These are phyloP conservation scores for Pythium folliculosum DNA, from an alignment of 352 stramenopile genomes.

Conservation along the genomic window DNA sequence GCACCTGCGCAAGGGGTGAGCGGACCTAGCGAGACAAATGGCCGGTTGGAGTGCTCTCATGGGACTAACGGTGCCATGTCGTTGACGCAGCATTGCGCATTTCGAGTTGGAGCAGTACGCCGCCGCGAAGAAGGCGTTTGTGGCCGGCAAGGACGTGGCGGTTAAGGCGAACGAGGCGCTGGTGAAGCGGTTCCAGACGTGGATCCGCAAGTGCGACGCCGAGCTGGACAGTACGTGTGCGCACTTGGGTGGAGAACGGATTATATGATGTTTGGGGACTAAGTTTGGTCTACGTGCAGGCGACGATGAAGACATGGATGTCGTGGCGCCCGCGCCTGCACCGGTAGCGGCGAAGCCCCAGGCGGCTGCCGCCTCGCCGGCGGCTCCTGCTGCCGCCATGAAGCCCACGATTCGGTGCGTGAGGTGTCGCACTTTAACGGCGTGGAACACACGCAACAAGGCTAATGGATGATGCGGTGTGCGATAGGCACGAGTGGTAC, in stretches of 20 bases:
- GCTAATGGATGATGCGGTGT: too few species aligned
- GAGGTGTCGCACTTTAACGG: background rate
- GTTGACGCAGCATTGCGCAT: conserved; percentile 49
- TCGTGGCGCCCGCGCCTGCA: background rate
- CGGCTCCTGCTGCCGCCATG: background rate
- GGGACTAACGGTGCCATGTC: too few species aligned
- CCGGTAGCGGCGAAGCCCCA: background rate
- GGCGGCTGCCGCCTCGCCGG: background rate
- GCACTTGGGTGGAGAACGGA: background rate
- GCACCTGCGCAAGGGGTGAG: conserved; percentile 70
- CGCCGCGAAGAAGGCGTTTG: conserved; percentile 66
- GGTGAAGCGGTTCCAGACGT: conserved; percentile 71
- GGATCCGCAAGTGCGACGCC: conserved; percentile 88
- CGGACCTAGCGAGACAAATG: too few species aligned
- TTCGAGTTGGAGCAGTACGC: conserved; percentile 83
- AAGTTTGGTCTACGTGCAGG: background rate
- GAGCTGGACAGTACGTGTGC: conserved; percentile 63
- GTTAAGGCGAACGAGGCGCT: conserved; percentile 37
- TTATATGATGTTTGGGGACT: background rate
- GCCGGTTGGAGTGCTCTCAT: too few species aligned
- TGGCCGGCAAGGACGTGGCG: conserved; percentile 42
- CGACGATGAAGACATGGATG: conserved; percentile 28
- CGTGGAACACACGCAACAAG: too few species aligned
- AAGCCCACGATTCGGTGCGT: conserved; percentile 31
- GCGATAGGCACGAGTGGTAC: conserved; percentile 83